Conservation (phyloP, 768 basidiomycete species). For the Suillus hirtellus region DNA sequence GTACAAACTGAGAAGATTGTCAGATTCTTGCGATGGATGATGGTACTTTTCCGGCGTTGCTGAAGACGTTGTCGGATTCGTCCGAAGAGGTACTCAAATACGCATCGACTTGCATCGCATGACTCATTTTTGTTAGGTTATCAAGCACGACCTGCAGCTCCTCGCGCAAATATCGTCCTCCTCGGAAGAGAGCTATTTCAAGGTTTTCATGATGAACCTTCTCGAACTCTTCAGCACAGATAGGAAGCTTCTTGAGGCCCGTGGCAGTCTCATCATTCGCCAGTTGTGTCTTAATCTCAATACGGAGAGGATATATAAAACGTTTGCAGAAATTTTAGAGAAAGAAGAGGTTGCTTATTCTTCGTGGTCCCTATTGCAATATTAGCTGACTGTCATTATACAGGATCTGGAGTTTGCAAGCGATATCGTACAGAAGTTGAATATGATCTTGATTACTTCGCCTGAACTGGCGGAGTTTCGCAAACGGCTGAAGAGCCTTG, state of each 20-base stretch:
- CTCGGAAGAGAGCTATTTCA: slow-evolving; percentile 95
- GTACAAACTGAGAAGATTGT: slow-evolving; percentile 7
- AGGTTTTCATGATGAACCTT: slow-evolving; percentile 92
- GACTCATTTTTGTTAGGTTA: slow-evolving; percentile 56
- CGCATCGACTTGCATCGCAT: slow-evolving; percentile 2
- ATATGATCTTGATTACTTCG: slow-evolving; percentile 94
- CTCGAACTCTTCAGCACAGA: slow-evolving; percentile 96
- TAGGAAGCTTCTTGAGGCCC: slow-evolving; percentile 80
- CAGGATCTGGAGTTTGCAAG: slow-evolving; percentile 98
- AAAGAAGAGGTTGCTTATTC: slow-evolving; percentile 81
- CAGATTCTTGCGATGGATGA: slow-evolving; percentile 96
- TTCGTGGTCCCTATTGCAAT: background rate
- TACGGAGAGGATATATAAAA: slow-evolving; percentile 92
- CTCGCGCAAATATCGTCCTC: slow-evolving; percentile 96
- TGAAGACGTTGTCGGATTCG: slow-evolving; percentile 94
- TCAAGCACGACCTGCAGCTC: slow-evolving; percentile 94
- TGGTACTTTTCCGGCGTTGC: slow-evolving; percentile 91
- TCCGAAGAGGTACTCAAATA: slow-evolving; percentile 77
- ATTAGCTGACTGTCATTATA: slow-evolving; percentile 5
- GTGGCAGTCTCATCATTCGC: slow-evolving; percentile 94
- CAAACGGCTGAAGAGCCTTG: slow-evolving; percentile 87
- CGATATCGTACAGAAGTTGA: slow-evolving; percentile 96
- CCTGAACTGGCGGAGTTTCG: slow-evolving; percentile 96
- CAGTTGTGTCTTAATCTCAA: slow-evolving; percentile 93
- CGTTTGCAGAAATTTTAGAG: slow-evolving; percentile 96